Evolutionary conservation across 257 asterid species (phyloP), one percentile per base, ranked within the genome.

Genomic region (Ehretia macrophylla): DNA sequence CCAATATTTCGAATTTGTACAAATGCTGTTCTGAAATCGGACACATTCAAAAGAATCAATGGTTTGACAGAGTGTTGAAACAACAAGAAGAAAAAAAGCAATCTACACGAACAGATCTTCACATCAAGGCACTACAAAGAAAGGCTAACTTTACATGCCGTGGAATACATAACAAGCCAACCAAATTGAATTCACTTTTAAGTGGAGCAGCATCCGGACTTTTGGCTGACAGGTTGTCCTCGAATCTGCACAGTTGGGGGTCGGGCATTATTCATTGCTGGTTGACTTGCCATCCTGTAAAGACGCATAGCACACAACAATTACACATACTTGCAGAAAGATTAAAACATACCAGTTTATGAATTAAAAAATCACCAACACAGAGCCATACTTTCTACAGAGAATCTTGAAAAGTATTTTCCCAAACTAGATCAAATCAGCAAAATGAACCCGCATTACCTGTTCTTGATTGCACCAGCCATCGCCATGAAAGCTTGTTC

Each of bases 401-500:
- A 17, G 10, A n/a, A 17, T 49, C 23, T 17, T 17, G 14, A 49
- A 5, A 47, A 16, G 17, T 9, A 49, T 49, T 49, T 49, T n/a
- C 14, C 4, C 17, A 49, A 49, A 49, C 17, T 9, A 21, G 27
- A 5, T 11, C 54, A 8, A 0, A 20, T 21, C 23, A n/a, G 54
- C 17, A 49, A 48, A 49, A 18, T 49, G 12, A 49, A 8, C 20
- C 17, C 13, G 54, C 54, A n/a, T 17, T 76, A 81, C 84, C 87
- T 75, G 74, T 48, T 75, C 69, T 81, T 78, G 68, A 81, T 81
- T 0, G 80, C 53, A 19, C 84, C 78, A 59, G 87, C 58, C 87
- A 81, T 78, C 23, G 87, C 82, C 87, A 78, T 78, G 78, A 81
- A 81, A 58, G 87, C 80, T 65, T 78, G 84, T 71, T 81, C 84